A percentile compares a stretch with the other conserved stretches of the same genome.
Conservation (phyloP, 116 monocot genomes). For the Zostera marina region DNA sequence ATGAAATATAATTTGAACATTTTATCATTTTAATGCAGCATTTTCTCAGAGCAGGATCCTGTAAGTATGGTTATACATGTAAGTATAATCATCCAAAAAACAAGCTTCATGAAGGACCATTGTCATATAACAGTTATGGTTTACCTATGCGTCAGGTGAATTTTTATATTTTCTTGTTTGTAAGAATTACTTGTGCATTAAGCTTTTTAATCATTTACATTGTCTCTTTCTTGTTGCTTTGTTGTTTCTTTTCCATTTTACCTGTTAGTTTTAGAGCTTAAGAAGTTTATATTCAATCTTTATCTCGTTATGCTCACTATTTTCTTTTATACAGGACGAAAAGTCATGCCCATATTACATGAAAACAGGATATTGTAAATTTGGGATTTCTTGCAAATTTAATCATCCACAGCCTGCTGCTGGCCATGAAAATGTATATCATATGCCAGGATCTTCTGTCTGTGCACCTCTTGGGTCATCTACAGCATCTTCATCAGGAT, state of each 20-base stretch:
- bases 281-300: background rate
- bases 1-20: background rate
- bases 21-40: slow-evolving; percentile 31
- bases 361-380: slow-evolving; percentile 75
- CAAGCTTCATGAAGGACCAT: slow-evolving; percentile 19
- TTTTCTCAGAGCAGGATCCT: slow-evolving; percentile 75
- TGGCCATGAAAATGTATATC: slow-evolving; percentile 10
- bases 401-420: slow-evolving; percentile 59
- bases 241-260: too few relatives aligned
- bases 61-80: slow-evolving; percentile 70
- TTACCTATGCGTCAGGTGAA: slow-evolving; percentile 73
- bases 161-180: background rate
- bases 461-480: slow-evolving; percentile 30
- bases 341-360: slow-evolving; percentile 84
- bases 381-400: slow-evolving; percentile 73
- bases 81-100: slow-evolving; percentile 86
- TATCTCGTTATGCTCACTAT: background rate
- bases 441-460: slow-evolving; percentile 4
- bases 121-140: slow-evolving; percentile 39
- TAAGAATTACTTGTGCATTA: background rate
- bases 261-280: too few relatives aligned
- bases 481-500: slow-evolving; percentile 20
- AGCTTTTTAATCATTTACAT: background rate
- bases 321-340: slow-evolving; percentile 40
- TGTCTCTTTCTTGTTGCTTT: background rate